Evolutionary conservation across 2,329 filamentous ascomycete genomes (phyloP).

Genomic region (Lanzia echinophila): DNA sequence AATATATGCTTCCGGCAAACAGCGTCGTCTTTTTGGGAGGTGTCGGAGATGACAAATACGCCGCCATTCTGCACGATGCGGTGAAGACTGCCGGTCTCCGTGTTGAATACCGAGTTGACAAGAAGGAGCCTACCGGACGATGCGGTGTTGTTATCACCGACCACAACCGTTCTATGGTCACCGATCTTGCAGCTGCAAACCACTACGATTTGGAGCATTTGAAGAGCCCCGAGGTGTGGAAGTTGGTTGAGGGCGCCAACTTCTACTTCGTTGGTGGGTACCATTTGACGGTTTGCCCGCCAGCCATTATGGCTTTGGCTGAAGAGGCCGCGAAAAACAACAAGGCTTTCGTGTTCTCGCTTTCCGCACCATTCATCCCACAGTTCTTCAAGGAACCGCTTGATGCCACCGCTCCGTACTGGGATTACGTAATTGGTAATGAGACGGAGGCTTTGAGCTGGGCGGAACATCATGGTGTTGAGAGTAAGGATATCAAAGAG

Average conservation of each 20-base stretch:
- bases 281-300: constrained; percentile 93
- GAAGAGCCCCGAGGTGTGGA: constrained; percentile 87
- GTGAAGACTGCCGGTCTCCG: constrained; percentile 82
- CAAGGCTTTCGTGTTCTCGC: constrained; percentile 87
- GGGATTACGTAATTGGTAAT: constrained; percentile 94
- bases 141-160: constrained; percentile 97
- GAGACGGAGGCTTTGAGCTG: constrained; percentile 90
- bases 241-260: constrained; percentile 79
- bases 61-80: constrained; percentile 78
- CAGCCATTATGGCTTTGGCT: constrained; percentile 81
- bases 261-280: constrained; percentile 93
- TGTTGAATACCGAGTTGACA: constrained; percentile 91
- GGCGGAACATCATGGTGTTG: constrained; percentile 71
- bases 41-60: constrained; percentile 93
- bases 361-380: constrained; percentile 91
- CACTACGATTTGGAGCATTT: constrained; percentile 93
- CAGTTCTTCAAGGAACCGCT: constrained; percentile 98
- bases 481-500: constrained; percentile 70
- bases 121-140: constrained; percentile 76
- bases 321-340: constrained; percentile 83
- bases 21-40: constrained; percentile 91
- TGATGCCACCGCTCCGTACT: constrained; percentile 80
- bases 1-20: constrained; percentile 88
- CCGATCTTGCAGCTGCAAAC: constrained; percentile 92
- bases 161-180: constrained; percentile 90